Evolutionary conservation across 2,329 filamentous ascomycete genomes (phyloP).

Genomic region (Clonostachys rosea): DNA sequence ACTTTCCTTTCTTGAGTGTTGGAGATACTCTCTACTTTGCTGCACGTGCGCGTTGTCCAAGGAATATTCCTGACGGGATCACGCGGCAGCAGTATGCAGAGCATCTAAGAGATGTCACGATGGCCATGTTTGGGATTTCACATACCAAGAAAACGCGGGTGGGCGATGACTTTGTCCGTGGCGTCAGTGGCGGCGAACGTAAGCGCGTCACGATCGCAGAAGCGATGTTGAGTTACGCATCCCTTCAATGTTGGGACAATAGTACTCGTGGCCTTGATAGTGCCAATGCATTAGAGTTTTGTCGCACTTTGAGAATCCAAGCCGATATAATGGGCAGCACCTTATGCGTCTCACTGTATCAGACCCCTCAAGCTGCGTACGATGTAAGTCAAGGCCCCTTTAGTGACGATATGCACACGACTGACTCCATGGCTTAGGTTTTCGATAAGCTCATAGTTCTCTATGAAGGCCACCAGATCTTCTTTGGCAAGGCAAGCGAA

Average conservation of each 20-base stretch:
- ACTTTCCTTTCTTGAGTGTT: constrained; percentile 54
- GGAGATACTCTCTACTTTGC: constrained; percentile 58
- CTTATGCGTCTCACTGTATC: constrained; percentile 44
- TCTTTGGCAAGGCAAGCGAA: constrained; percentile 52
- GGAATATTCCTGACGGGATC: constrained; percentile 38
- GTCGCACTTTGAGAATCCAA: constrained; percentile 42
- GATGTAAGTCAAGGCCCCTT: constrained; percentile 36
- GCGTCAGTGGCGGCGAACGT: constrained; percentile 46
- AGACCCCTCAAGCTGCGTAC: constrained; percentile 52
- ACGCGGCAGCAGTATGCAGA: constrained; percentile 31
- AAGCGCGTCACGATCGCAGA: constrained; percentile 25
- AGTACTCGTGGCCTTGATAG: constrained; percentile 45
- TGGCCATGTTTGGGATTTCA: constrained; percentile 49
- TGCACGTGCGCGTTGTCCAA: constrained; percentile 47
- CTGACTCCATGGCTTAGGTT: constrained; percentile 10
- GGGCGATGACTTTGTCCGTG: constrained; percentile 48
- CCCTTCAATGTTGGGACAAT: constrained; percentile 31
- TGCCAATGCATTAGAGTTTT: constrained; percentile 49
- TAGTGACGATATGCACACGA: constrained; percentile 37
- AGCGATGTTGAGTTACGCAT: constrained; percentile 13
- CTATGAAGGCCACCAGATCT: constrained; percentile 28
- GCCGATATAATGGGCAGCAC: constrained; percentile 40
- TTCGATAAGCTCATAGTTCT: constrained; percentile 56
- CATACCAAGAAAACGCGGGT: constrained; percentile 48
- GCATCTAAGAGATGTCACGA: constrained; percentile 47